These are phyloP conservation scores for Nicotiana undulata DNA, from an alignment of 257 asterid species.

Conservation along the genomic window DNA sequence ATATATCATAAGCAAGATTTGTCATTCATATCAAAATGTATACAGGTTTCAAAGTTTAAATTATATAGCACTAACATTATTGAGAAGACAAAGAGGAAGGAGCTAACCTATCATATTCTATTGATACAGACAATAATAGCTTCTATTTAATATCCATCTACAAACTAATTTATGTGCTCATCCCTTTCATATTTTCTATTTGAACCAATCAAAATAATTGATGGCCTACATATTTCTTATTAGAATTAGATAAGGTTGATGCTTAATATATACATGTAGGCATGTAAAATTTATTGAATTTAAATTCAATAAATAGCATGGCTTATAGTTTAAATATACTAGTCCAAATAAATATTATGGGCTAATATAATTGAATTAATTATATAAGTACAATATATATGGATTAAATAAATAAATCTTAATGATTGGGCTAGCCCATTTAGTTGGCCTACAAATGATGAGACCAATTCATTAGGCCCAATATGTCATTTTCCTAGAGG, in stretches of 20 bases:
- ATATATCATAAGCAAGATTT: neutral
- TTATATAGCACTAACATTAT: neutral
- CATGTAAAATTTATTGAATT: too few species aligned
- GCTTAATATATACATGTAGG: neutral
- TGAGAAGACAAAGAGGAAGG: neutral
- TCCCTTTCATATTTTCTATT: neutral
- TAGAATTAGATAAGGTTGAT: neutral
- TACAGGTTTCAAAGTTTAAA: neutral
- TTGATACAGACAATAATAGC: neutral
- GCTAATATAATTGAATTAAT: too few species aligned
- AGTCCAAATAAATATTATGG: too few species aligned
- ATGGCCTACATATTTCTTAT: neutral
- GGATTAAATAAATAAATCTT: too few species aligned
- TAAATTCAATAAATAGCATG: too few species aligned
- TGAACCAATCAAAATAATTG: neutral
- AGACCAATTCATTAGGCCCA: too few species aligned
- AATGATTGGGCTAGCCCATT: too few species aligned
- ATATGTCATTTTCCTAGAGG: too few species aligned
- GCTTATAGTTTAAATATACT: too few species aligned
- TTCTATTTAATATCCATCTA: neutral
- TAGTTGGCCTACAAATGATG: too few species aligned
- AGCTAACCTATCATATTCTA: neutral
- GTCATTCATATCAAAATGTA: neutral
- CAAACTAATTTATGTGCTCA: neutral
- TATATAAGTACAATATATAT: too few species aligned